phyloP scores from a whole-genome alignment of 2,329 filamentous ascomycete species.

The Hymenoscyphus linearis region DNA sequence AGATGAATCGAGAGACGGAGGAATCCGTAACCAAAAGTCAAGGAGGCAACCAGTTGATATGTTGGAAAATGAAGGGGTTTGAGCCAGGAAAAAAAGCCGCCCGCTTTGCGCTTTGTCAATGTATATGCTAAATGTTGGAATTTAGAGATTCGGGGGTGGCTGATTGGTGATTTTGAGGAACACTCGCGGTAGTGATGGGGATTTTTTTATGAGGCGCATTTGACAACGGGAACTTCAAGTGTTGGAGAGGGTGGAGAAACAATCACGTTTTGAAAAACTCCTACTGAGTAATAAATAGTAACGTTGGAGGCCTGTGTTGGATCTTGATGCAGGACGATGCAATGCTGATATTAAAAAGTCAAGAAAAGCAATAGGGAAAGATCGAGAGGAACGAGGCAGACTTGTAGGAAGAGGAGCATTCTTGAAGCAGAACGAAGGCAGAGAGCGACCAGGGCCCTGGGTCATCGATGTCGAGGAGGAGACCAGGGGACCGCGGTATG shows the following conservation, averaged over 20 bases:
- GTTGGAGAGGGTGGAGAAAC: not conserved
- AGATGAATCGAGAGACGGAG: constrained; percentile 13
- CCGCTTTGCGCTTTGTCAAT: constrained; percentile 10
- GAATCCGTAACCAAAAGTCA: not conserved
- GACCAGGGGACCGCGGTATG: constrained; percentile 1
- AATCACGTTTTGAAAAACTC: not conserved
- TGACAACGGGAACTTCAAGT: not conserved
- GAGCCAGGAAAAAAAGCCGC: constrained; percentile 5
- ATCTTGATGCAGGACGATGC: not conserved
- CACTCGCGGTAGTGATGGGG: constrained; percentile 1
- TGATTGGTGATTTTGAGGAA: constrained; percentile 11
- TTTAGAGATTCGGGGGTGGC: not conserved
- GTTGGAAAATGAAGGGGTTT: constrained; percentile 3
- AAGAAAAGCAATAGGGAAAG: constrained; percentile 3
- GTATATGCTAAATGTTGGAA: constrained; percentile 8
- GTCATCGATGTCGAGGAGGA: not conserved
- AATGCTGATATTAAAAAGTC: not conserved
- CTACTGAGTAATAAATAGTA: constrained; percentile 6
- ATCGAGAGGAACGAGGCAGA: constrained; percentile 10
- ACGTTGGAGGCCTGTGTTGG: not conserved
- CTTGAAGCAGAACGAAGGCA: constrained; percentile 3
- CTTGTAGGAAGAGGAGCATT: constrained; percentile 3
- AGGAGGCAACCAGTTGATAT: constrained; percentile 2
- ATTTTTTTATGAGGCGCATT: constrained; percentile 6
- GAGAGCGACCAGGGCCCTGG: constrained; percentile 1